phyloP scores from a whole-genome alignment of 2,329 filamentous ascomycete species.

The Ramularia collo-cygni region DNA sequence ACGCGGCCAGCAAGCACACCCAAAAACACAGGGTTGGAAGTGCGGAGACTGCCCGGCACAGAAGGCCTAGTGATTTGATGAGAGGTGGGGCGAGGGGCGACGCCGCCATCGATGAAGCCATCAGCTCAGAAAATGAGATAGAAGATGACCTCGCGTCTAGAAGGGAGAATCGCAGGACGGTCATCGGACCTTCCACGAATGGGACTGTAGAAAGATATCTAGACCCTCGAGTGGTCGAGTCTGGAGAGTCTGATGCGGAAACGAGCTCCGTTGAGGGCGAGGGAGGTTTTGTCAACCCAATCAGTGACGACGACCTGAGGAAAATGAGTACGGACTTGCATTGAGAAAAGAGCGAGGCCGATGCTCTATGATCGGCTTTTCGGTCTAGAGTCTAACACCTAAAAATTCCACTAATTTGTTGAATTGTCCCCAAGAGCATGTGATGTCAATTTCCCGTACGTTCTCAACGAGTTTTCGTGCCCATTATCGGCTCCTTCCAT shows the following conservation, averaged over 20 bases:
- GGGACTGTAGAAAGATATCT: too few relatives aligned
- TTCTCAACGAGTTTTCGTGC: too few relatives aligned
- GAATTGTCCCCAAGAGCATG: too few relatives aligned
- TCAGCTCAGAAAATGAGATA: conserved; percentile 1
- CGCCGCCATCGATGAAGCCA: conserved; percentile 9
- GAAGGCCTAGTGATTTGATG: conserved; percentile 14
- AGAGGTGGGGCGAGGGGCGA: conserved; percentile 13
- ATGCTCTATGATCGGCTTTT: too few relatives aligned
- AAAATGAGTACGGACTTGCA: conserved; percentile 13
- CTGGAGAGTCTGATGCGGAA: background rate
- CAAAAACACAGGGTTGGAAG: background rate
- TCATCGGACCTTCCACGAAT: conserved; percentile 13
- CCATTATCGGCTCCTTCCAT: conserved; percentile 54
- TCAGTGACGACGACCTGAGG: conserved; percentile 15
- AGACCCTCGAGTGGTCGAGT: background rate
- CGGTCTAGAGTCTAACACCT: too few relatives aligned
- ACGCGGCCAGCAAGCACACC: conserved; percentile 11
- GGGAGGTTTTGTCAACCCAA: conserved; percentile 12
- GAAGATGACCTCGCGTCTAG: conserved; percentile 1
- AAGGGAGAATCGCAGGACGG: conserved; percentile 13
- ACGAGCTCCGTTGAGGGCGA: conserved; percentile 13
- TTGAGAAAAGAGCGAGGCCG: too few relatives aligned
- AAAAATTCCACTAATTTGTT: too few relatives aligned
- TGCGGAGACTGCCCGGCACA: conserved; percentile 6
- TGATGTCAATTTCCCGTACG: too few relatives aligned